phyloP scores from a whole-genome alignment of 495 filamentous ascomycete genomes.

The Lasiosphaeris hirsuta region DNA sequence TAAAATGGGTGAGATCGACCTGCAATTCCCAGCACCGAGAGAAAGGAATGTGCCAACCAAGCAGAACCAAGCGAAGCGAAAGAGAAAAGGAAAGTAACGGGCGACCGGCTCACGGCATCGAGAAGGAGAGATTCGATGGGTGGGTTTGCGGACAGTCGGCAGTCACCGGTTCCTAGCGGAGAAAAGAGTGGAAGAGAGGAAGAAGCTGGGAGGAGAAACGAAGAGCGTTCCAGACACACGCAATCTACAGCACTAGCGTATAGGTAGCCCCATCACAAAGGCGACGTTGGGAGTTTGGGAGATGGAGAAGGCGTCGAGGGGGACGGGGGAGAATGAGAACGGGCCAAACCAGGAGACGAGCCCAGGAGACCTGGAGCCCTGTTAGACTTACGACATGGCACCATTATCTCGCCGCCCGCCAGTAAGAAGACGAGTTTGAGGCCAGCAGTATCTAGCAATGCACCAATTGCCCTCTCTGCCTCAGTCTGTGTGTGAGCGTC shows the following conservation, averaged over 20 bases:
- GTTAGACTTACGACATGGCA: not conserved
- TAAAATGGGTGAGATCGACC: conserved; percentile 31
- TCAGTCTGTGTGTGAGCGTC: conserved; percentile 16
- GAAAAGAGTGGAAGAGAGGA: conserved; percentile 1
- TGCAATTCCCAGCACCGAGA: conserved; percentile 29
- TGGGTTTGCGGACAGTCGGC: not conserved
- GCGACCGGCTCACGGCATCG: conserved; percentile 24
- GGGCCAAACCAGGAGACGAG: not conserved
- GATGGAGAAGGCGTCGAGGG: not conserved
- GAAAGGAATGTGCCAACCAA: conserved; percentile 11
- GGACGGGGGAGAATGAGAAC: not conserved
- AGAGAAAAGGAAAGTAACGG: conserved; percentile 32
- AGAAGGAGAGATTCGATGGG: conserved; percentile 21
- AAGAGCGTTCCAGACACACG: conserved; percentile 9
- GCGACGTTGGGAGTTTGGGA: not conserved
- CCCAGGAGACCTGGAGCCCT: not conserved
- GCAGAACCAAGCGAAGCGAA: conserved; percentile 19
- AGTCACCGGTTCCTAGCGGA: conserved; percentile 7
- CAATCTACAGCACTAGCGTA: not conserved
- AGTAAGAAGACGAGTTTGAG: conserved; percentile 1
- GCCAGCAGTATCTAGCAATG: not conserved
- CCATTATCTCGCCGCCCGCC: not conserved
- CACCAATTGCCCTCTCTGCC: conserved; percentile 16
- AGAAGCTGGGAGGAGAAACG: conserved; percentile 5
- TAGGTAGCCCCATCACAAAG: not conserved